These are phyloP conservation scores for Mycena capillaripes DNA, from an alignment of 768 basidiomycete genomes.

Conservation along the genomic window DNA sequence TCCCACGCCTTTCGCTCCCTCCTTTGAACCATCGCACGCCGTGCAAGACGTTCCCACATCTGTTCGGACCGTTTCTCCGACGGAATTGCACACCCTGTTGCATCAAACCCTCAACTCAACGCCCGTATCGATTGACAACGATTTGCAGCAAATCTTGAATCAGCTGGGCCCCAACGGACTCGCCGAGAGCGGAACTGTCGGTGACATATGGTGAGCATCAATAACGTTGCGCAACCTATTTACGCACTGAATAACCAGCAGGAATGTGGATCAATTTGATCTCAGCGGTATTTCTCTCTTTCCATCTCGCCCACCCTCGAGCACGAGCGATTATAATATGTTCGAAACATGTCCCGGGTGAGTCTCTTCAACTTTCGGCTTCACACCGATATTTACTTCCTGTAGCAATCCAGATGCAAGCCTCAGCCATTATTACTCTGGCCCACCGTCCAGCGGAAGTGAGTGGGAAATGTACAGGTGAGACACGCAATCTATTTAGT, in stretches of 20 bases:
- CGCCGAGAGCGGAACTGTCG: too few species aligned
- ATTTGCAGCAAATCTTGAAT: not conserved
- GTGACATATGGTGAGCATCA: too few species aligned
- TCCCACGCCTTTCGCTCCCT: not conserved
- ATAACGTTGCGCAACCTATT: not conserved
- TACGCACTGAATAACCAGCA: constrained; percentile 1
- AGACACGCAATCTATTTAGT: not conserved
- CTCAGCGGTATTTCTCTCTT: constrained; percentile 1
- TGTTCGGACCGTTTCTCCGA: not conserved
- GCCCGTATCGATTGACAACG: not conserved
- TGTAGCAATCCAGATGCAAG: constrained; percentile 4
- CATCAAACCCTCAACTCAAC: too few species aligned
- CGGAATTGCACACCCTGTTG: too few species aligned
- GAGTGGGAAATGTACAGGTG: constrained; percentile 15
- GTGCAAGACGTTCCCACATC: not conserved
- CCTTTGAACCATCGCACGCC: not conserved
- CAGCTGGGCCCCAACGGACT: too few species aligned
- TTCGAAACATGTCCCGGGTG: not conserved
- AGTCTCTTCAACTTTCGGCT: not conserved
- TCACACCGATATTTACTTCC: not conserved
- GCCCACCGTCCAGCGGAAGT: constrained; percentile 5
- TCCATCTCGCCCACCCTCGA: constrained; percentile 18
- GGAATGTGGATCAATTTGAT: constrained; percentile 11
- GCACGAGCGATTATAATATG: constrained; percentile 11
- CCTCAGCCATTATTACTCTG: not conserved